These are phyloP conservation scores for Pachysolen tannophilus DNA, from an alignment of 805 yeast species.

Conservation along the genomic window DNA sequence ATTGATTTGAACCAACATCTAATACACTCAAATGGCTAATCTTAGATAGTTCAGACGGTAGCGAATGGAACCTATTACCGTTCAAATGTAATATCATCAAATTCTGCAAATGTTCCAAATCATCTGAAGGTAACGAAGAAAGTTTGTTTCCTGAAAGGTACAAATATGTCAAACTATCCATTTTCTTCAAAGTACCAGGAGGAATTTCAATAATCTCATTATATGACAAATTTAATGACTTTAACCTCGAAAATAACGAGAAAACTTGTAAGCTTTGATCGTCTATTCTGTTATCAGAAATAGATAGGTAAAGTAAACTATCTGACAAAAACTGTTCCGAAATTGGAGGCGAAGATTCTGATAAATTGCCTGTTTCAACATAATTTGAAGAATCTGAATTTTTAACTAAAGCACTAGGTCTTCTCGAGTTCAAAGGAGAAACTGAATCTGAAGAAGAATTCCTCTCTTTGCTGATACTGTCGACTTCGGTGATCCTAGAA, in stretches of 20 bases:
- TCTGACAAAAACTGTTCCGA: constrained; percentile 7
- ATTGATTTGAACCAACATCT: constrained; percentile 86
- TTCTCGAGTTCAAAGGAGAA: constrained; percentile 13
- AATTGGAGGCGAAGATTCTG: not conserved
- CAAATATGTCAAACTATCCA: constrained; percentile 51
- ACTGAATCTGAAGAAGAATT: constrained; percentile 4
- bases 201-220: constrained; percentile 83
- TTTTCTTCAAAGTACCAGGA: constrained; percentile 51
- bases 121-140: constrained; percentile 78
- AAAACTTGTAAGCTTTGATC: constrained; percentile 72
- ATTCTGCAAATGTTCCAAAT: constrained; percentile 52
- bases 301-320: constrained; percentile 43
- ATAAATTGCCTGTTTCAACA: not conserved
- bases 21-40: constrained; percentile 55
- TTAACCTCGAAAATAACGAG: constrained; percentile 48
- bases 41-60: constrained; percentile 83
- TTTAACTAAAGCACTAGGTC: constrained; percentile 6
- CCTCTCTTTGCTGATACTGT: constrained; percentile 8
- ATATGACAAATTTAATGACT: constrained; percentile 67
- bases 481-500: constrained; percentile 5
- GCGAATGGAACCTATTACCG: constrained; percentile 74
- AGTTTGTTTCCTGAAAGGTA: constrained; percentile 80
- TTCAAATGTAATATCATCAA: constrained; percentile 63
- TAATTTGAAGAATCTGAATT: constrained; percentile 3
- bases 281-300: constrained; percentile 77